These are phyloP conservation scores for Lipomyces sp. DNA, from an alignment of 805 yeast species.

Conservation along the genomic window DNA sequence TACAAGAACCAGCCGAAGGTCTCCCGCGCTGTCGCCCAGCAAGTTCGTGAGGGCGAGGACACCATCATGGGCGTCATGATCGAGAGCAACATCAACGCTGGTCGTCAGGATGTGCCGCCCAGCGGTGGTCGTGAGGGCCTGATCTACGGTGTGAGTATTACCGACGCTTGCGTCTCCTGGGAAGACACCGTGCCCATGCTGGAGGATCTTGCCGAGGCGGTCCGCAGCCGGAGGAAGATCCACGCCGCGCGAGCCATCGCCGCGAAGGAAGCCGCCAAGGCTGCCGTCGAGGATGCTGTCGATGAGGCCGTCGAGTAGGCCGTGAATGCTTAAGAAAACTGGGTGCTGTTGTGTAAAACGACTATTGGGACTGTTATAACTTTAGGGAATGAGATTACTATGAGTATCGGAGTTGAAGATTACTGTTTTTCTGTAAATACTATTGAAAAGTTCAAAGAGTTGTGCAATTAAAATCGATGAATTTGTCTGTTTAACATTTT, in stretches of 20 bases:
- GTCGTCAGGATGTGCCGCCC: conserved; percentile 78
- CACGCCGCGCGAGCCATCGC: conserved; percentile 4
- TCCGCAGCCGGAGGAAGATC: conserved; percentile 54
- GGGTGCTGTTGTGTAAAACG: no score
- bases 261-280: not conserved
- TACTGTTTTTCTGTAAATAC: no score
- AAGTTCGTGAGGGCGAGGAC: conserved; percentile 75
- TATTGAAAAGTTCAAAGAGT: no score
- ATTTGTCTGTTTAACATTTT: not conserved
- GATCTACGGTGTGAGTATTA: conserved; percentile 92
- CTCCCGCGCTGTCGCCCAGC: conserved; percentile 75
- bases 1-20: conserved; percentile 94
- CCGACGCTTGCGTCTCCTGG: conserved; percentile 96
- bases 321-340: no score
- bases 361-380: no score
- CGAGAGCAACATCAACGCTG: conserved; percentile 87
- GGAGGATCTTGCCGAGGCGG: conserved; percentile 74
- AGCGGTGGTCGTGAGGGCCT: conserved; percentile 54
- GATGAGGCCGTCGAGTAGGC: not conserved
- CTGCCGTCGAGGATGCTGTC: not conserved
- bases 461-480: no score
- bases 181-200: conserved; percentile 82
- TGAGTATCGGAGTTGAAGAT: no score
- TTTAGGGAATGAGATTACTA: no score
- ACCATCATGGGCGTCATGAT: conserved; percentile 90